phyloP scores from a whole-genome alignment of 352 stramenopile species.

The Phytophthora pisi region DNA sequence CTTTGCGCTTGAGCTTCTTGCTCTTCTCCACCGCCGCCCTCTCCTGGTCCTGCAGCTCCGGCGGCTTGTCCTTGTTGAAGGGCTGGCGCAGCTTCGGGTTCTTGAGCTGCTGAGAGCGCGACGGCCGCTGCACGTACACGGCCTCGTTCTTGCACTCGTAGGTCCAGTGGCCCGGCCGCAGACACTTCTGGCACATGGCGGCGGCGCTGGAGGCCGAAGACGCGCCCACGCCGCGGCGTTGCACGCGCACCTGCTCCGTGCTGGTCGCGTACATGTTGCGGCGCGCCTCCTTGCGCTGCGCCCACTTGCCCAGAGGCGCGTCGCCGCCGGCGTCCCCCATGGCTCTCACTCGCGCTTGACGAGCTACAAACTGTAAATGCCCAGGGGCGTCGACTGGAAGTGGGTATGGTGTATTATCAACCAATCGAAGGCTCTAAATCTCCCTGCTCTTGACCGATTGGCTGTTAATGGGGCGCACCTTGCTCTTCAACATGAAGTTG shows the following conservation, averaged over 20 bases:
- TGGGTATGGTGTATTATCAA: constrained; percentile 13
- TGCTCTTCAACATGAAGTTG: constrained; percentile 13
- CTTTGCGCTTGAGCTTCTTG: constrained; percentile 9
- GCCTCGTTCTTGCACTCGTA: constrained; percentile 90
- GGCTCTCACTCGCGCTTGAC: neutral
- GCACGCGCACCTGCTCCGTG: constrained; percentile 70
- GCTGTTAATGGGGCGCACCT: constrained; percentile 20
- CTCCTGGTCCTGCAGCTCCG: constrained; percentile 51
- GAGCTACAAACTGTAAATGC: neutral
- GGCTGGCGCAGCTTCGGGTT: constrained; percentile 82
- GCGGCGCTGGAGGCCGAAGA: constrained; percentile 24
- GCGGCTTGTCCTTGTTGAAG: constrained; percentile 81
- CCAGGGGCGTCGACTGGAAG: neutral
- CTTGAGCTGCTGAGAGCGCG: constrained; percentile 77
- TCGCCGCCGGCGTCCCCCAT: constrained; percentile 46
- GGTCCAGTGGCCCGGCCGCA: constrained; percentile 80
- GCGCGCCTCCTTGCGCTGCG: constrained; percentile 72
- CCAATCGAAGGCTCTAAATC: constrained; percentile 11
- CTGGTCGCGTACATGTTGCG: constrained; percentile 88
- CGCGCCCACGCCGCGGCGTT: constrained; percentile 44
- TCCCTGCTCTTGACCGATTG: constrained; percentile 25
- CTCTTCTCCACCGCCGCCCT: constrained; percentile 29
- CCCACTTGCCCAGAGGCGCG: constrained; percentile 65
- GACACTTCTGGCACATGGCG: constrained; percentile 86
- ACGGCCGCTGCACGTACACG: constrained; percentile 80